A percentile compares a stretch with the other conserved stretches of the same genome.
These are phyloP conservation scores for Malassezia equina DNA, from an alignment of 1,284 basidiomycete genomes.

Conservation along the genomic window DNA sequence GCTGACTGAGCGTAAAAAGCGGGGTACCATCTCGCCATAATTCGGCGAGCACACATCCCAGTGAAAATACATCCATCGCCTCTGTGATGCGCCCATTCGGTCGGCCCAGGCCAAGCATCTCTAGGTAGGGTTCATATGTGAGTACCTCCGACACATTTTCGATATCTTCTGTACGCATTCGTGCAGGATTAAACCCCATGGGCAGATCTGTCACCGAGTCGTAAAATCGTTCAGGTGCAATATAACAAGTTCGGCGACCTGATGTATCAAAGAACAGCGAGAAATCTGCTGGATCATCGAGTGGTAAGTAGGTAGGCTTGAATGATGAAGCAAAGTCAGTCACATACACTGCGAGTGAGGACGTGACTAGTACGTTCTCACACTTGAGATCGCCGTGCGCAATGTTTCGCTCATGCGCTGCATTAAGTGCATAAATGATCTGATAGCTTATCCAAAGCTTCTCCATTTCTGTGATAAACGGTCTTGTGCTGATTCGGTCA, in stretches of 20 bases:
- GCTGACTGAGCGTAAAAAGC: constrained; percentile 83
- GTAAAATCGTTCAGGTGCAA: constrained; percentile 94
- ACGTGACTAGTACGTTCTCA: constrained; percentile 91
- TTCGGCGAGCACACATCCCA: constrained; percentile 90
- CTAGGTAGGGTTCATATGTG: constrained; percentile 20
- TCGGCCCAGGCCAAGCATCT: constrained; percentile 47
- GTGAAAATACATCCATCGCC: constrained; percentile 94
- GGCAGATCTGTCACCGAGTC: constrained; percentile 61
- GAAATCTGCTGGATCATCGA: constrained; percentile 95
- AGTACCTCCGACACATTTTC: constrained; percentile 9
- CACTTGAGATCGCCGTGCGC: constrained; percentile 97
- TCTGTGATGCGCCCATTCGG: constrained; percentile 75
- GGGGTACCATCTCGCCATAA: constrained; percentile 89
- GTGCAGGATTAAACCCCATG: background rate
- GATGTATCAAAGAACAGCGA: constrained; percentile 97
- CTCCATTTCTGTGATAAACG: constrained; percentile 79
- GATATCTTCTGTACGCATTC: background rate
- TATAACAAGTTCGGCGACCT: constrained; percentile 80
- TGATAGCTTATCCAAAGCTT: constrained; percentile 99
- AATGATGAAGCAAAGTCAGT: constrained; percentile 87
- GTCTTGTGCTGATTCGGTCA: constrained; percentile 93
- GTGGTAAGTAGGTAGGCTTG: constrained; percentile 88
- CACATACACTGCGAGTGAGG: constrained; percentile 88
- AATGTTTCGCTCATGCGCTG: constrained; percentile 66
- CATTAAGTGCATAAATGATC: constrained; percentile 71